Evolutionary conservation across 441 rosid species (phyloP), one percentile per base, ranked within the genome.

Genomic region (Populus hybrid): DNA sequence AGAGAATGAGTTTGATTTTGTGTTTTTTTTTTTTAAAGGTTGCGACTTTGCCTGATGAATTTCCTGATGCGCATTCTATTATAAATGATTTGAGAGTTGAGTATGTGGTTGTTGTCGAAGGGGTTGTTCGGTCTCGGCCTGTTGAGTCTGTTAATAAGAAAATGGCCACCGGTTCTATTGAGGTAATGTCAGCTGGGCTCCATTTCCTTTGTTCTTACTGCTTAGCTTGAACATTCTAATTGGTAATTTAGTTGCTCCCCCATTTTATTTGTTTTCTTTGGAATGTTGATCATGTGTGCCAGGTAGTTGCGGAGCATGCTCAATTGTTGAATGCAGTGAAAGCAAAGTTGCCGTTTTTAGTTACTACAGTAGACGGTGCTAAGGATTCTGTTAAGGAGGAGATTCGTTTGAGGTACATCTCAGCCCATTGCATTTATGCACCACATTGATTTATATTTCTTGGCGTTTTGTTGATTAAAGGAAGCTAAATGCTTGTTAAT

Each of bases 221-320:
- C 53, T 53, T 2, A 26, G 6, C 20, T 3, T 66, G 72, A 18
- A 76, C 30, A 30, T 30, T 30, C 32, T 30, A 20, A 40, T 30
- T 71, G 3, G 6, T 18, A 30, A 38, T 14, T 67, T 10, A 8
- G 30, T 46, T 46, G 30, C n/a, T 32, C 50, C 0, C 20, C 63
- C 12, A 36, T 30, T 36, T 10, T 23, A n/a, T 21, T 77, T 40
- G 6, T 10, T 21, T 9, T 50, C 16, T 18, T n/a, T 35, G 30
- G 57, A 3, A 30, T 30, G 64, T 21, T 67, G 50, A 42, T 79
- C 38, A 42, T 80, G 70, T 71, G 72, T 84, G 78, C 72, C 82
- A 90, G 98, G 92, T 95, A 72, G 89, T 93, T 77, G 98, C 94
- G 12, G 98, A 94, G 89, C 85, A 85, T 78, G 98, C 92, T 84